Percentiles rank a stretch among this genome's conserved stretches.
phyloP scores from a whole-genome alignment of 2,329 filamentous ascomycete species.

The Pestalotiopsis sp. region DNA sequence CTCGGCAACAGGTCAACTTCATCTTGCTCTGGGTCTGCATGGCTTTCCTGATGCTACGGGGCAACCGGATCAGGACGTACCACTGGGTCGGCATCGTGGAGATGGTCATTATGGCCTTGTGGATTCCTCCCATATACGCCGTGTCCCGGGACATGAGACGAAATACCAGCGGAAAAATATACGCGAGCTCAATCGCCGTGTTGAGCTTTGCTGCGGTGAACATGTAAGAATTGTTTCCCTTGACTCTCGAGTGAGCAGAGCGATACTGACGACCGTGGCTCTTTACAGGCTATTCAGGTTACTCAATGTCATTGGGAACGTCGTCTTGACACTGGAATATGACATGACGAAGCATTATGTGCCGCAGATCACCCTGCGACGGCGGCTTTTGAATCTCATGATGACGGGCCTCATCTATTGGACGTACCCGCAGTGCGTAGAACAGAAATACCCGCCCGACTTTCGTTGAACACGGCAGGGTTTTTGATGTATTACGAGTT shows the following conservation, averaged over 20 bases:
- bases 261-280: not conserved
- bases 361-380: constrained; percentile 28
- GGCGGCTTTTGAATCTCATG: constrained; percentile 28
- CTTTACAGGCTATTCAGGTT: constrained; percentile 37
- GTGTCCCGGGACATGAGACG: constrained; percentile 19
- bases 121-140: constrained; percentile 32
- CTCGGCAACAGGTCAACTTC: constrained; percentile 35
- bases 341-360: constrained; percentile 39
- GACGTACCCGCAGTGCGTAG: constrained; percentile 43
- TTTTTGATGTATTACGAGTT: not conserved
- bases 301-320: constrained; percentile 41
- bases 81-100: constrained; percentile 40
- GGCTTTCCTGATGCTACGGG: constrained; percentile 35
- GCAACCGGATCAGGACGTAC: constrained; percentile 40
- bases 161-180: constrained; percentile 7
- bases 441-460: constrained; percentile 38
- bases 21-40: constrained; percentile 38
- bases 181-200: constrained; percentile 29
- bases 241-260: not conserved
- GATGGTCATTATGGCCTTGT: constrained; percentile 34
- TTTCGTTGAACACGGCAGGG: constrained; percentile 14
- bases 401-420: constrained; percentile 39
- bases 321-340: constrained; percentile 39
- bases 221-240: constrained; percentile 34
- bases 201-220: constrained; percentile 39